Conservation (phyloP, 1,139 yeast genomes). For the Saccharomyces pastorianus region DNA sequence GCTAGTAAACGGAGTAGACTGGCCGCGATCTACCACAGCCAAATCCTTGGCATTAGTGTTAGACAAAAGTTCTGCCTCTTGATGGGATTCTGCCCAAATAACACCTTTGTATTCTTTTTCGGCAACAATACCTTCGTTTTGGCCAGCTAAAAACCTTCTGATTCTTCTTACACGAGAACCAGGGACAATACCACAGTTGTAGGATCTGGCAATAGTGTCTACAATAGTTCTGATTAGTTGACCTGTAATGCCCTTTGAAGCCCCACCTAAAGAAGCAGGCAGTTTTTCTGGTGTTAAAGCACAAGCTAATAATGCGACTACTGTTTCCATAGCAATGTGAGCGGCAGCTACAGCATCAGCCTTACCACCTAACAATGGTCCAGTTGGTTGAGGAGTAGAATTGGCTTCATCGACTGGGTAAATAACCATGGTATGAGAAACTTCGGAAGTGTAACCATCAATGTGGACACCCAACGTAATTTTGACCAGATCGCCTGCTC, state of each 20-base stretch:
- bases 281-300: slow-evolving; percentile 67
- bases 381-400: slow-evolving; percentile 43
- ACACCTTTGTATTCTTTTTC: slow-evolving; percentile 91
- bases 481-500: slow-evolving; percentile 78
- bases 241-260: slow-evolving; percentile 48
- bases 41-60: slow-evolving; percentile 38
- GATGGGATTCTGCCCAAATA: slow-evolving; percentile 80
- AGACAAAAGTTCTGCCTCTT: slow-evolving; percentile 52
- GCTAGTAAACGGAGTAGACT: slow-evolving; percentile 31
- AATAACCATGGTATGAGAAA: slow-evolving; percentile 79
- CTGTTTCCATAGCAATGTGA: slow-evolving; percentile 80
- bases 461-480: slow-evolving; percentile 81
- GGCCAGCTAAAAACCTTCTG: slow-evolving; percentile 91
- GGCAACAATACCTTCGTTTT: slow-evolving; percentile 82
- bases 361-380: slow-evolving; percentile 72
- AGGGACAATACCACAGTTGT: slow-evolving; percentile 79
- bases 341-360: slow-evolving; percentile 93
- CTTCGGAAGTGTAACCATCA: slow-evolving; percentile 88
- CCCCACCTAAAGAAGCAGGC: slow-evolving; percentile 35
- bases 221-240: slow-evolving; percentile 62
- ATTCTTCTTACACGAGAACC: slow-evolving; percentile 88
- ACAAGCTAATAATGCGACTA: slow-evolving; percentile 65
- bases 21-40: slow-evolving; percentile 31
- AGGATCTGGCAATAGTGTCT: slow-evolving; percentile 71
- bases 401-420: slow-evolving; percentile 46